These are phyloP conservation scores for Fusarium scirpi DNA, from an alignment of 2,329 filamentous ascomycete species.

Conservation along the genomic window DNA sequence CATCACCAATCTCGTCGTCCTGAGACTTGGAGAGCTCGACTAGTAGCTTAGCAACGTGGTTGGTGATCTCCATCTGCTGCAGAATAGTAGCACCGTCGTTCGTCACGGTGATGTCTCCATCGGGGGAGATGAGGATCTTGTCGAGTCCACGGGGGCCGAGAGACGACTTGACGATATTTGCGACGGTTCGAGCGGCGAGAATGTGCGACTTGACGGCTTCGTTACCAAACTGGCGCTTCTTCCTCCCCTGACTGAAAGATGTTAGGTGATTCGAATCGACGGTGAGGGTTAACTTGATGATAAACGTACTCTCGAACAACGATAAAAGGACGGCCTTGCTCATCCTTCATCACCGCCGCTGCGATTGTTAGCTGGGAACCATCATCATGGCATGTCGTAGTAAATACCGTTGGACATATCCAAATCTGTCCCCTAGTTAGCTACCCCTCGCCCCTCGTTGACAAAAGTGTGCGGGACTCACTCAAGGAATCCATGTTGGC, in stretches of 20 bases:
- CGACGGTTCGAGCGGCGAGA: constrained; percentile 92
- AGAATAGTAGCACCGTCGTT: constrained; percentile 99
- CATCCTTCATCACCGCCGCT: constrained; percentile 91
- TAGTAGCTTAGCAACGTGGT: constrained; percentile 96
- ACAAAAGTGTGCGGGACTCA: constrained; percentile 49
- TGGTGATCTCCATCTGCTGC: constrained; percentile 98
- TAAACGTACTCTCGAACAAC: constrained; percentile 92
- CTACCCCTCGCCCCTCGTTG: constrained; percentile 46
- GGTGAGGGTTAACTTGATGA: constrained; percentile 5
- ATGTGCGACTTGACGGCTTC: constrained; percentile 99
- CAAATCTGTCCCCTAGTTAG: constrained; percentile 71
- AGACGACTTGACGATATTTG: constrained; percentile 97
- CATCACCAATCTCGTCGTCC: constrained; percentile 98
- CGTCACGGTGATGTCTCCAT: constrained; percentile 98
- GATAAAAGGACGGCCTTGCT: constrained; percentile 96
- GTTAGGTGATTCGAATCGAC: constrained; percentile 36
- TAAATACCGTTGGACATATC: constrained; percentile 83
- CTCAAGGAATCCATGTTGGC: constrained; percentile 55
- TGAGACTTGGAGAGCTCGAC: constrained; percentile 98
- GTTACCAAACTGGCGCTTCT: constrained; percentile 95
- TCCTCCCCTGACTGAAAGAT: constrained; percentile 84
- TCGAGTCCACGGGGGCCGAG: constrained; percentile 95
- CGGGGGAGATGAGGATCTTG: constrained; percentile 98
- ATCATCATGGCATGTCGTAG: constrained; percentile 21
- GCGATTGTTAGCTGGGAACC: constrained; percentile 40